Base-by-base conservation (phyloP, 805 yeast genomes). In the Candida incommunis region DNA sequence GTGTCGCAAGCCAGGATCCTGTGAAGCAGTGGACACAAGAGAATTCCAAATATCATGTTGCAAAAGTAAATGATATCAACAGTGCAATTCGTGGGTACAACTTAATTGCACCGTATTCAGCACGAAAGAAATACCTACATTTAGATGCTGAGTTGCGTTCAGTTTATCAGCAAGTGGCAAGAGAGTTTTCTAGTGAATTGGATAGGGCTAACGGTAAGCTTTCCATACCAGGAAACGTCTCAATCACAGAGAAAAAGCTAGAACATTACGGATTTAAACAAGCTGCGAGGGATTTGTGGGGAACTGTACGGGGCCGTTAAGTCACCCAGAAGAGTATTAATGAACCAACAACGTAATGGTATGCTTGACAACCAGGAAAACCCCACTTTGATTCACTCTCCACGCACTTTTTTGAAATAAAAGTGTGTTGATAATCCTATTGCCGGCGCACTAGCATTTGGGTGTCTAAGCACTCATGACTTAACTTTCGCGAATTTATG, bases 61-160 rank as follows among this genome's bases (percentile, higher is more conserved):
- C 61, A 1, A 60, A 66, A 41, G 51, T 78, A 2, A 54, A 55
- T 2, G 48, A 61, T 4, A 52, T 76, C 41, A 78, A 78, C 53
- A 71, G 67, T 48, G 62, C 64, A 2, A 64, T 78, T 9, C 59
- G 83, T 13, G 72, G 78, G 0, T 78, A 78, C 52, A 78, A 78
- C 51, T 51, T 78, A 15, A 82, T 77, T 51, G 82, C 84, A 0
- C 84, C 84, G 0, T 50, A 71, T 42, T 62, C 78, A 0, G 75
- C 82, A 0, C 76, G 80, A 43, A 72, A 70, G 47, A 60, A 75
- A n/a, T 78, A 78, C 50, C 54, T 78, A 13, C 7, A 59, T 1
- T 49, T 60, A 2, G 74, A 69, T 3, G 62, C 57, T 16, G 83
- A 78, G 54, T 51, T 75, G 15, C 55, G 56, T 11, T 47, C 54